phyloP scores from a whole-genome alignment of 2,329 filamentous ascomycete genomes.

The Magnaporthiopsis rhizophila region DNA sequence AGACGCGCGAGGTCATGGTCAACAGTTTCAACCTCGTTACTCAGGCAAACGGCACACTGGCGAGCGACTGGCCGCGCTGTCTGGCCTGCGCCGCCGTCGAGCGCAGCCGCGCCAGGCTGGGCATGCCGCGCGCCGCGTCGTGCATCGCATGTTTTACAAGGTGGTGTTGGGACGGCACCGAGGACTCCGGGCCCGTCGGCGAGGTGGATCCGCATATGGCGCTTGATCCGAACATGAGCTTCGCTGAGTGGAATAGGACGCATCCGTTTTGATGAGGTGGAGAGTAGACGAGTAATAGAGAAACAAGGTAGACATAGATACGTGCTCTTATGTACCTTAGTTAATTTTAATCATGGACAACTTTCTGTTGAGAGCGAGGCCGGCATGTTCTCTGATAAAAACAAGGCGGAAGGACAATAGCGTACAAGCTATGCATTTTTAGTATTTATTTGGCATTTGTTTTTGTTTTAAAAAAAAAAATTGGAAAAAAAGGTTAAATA shows the following conservation, averaged over 20 bases:
- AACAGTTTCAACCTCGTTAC: not conserved
- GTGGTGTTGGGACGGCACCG: slow-evolving; percentile 2
- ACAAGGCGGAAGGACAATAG: too few relatives aligned
- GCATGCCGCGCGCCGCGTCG: not conserved
- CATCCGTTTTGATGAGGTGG: not conserved
- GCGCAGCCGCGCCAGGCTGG: not conserved
- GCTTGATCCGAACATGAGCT: not conserved
- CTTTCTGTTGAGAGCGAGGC: too few relatives aligned
- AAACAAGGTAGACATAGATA: not conserved
- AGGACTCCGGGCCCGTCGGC: not conserved
- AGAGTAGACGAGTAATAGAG: not conserved
- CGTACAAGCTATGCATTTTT: too few relatives aligned
- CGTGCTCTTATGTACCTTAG: not conserved
- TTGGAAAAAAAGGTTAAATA: too few relatives aligned
- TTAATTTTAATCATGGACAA: too few relatives aligned
- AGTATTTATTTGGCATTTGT: too few relatives aligned
- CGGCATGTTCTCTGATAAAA: too few relatives aligned
- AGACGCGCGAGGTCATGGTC: slow-evolving; percentile 1
- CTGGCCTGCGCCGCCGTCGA: not conserved
- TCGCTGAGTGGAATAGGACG: not conserved
- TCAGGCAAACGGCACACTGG: not conserved
- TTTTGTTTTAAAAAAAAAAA: too few relatives aligned
- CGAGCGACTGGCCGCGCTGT: not conserved
- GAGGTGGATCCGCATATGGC: not conserved
- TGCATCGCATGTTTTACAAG: not conserved